Evolutionary conservation across 2,329 filamentous ascomycete genomes (phyloP), one percentile per base, ranked within the genome.

Genomic region (Lachnum nothofagi): DNA sequence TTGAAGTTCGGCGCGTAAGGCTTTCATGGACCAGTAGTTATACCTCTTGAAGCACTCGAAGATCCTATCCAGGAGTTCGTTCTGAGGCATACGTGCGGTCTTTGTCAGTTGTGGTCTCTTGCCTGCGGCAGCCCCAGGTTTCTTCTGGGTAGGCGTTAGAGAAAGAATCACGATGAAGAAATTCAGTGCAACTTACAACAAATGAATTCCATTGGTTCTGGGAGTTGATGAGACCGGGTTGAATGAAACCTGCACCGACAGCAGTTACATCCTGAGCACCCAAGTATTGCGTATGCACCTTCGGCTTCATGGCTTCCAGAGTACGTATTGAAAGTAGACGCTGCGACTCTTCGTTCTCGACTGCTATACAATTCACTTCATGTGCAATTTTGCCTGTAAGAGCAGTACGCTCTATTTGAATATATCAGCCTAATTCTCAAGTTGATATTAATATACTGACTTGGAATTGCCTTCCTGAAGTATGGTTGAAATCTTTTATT

Each of bases 11-110:
- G 82, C 76, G 55, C 89, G 88, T 59, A 98, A 79, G 4, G 86
- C 81, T 64, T 88, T 91, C 76, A 97, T 87, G n/a, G 86, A 83
- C 91, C 91, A 98, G 69, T 93, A 97, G 60, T 85, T 83, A 75
- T 86, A 95, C 62, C 86, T 75, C 48, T 84, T 80, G 80, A 96
- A 98, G 65, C 84, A 86, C 42, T 78, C 72, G 73, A 91, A 90
- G 53, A 98, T 83, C 56, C 81, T 78, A 70, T 96, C 91, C 70
- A 95, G 72, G 54, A 98, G 82, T 62, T 93, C 86, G 74, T 89
- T 85, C 68, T 91, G 83, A 38, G 89, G 84, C 70, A 97, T 91
- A 70, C 93, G 91, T 27, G 88, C 86, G 23, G 88, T 85, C 73
- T 97, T 96, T 70, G 88, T 84, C 60, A 88, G 84, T 66, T 80